phyloP scores from a whole-genome alignment of 768 basidiomycete species.

The Naganishia randhawae region DNA sequence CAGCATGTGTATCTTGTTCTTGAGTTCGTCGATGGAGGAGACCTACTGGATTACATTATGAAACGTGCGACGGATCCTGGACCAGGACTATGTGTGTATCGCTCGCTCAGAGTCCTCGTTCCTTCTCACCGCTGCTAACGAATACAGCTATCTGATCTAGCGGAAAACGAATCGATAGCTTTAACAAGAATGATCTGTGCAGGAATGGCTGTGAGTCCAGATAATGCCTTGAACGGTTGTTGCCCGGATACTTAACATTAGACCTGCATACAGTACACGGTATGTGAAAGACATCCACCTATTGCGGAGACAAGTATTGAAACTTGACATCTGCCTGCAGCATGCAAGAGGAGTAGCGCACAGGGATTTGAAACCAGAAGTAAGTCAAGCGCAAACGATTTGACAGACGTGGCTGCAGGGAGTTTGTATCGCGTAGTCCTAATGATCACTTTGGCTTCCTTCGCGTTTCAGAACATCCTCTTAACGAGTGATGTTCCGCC shows the following conservation, averaged over 20 bases:
- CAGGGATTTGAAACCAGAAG: constrained; percentile 80
- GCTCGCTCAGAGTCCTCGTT: background rate
- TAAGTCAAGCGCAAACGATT: background rate
- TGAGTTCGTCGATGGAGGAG: constrained; percentile 82
- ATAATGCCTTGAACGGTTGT: background rate
- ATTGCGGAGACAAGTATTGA: background rate
- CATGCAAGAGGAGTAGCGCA: constrained; percentile 72
- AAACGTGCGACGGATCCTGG: constrained; percentile 39
- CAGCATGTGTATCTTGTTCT: constrained; percentile 61
- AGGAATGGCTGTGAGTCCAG: constrained; percentile 52
- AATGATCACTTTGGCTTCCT: background rate
- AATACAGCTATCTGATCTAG: constrained; percentile 29
- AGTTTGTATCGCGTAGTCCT: background rate
- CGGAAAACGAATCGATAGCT: constrained; percentile 57
- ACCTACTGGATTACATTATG: constrained; percentile 72
- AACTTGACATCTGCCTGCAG: constrained; percentile 27
- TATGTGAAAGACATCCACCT: constrained; percentile 25
- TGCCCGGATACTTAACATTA: background rate
- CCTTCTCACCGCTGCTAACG: background rate
- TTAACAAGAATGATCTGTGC: constrained; percentile 80
- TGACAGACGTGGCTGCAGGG: no score
- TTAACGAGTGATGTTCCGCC: constrained; percentile 66
- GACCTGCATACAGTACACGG: constrained; percentile 25
- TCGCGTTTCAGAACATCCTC: constrained; percentile 12
- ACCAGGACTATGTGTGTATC: constrained; percentile 63